Evolutionary conservation across 2,329 filamentous ascomycete species (phyloP), one percentile per base, ranked within the genome.

Genomic region (Alternaria solani): DNA sequence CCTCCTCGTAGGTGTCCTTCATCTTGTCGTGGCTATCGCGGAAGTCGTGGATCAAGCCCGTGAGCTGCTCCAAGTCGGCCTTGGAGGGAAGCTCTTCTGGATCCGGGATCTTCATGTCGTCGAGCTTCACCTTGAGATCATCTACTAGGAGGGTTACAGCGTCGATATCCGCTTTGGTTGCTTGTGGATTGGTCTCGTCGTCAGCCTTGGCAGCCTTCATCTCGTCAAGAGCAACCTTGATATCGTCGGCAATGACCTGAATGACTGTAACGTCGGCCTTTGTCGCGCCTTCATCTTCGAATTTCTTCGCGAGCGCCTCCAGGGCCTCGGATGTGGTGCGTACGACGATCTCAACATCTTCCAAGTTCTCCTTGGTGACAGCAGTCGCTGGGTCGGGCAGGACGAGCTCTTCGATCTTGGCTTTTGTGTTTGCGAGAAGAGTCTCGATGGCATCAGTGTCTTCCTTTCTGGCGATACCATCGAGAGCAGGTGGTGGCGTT

Each of bases 371-470:
- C 43, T 86, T 85, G 32, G 82, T 86, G 9, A 93, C 88, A 2
- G 88, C 82, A 58, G 91, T 88, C 34, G 93, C 90, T 4, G 88
- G 86, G 51, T 94, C 83, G 1, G 86, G 83, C 26, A 87, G 76
- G 5, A 78, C 87, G 51, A 96, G 86, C 60, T 96, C 93, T 59
- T 97, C 94, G 9, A 98, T 82, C 47, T 91, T 91, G 5, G 90
- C 88, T 76, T 97, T 97, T 32, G 93, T 94, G 75, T 96, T 97
- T 42, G 91, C 88, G 12, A 98, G 84, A 49, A 98, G 88, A 0
- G 91, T 96, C 78, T 97, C 94, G 59, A 98, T 94, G 11, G 93
- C 93, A 62, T 94, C 88, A 0, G 94, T 92, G 69, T 98, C 94
- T 66, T 97, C 93, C 74, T 92, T 92, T 32, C 85, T 88, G 6